Percentiles rank a stretch among this genome's conserved stretches.
These are phyloP conservation scores for Centrapalus pauciflorus DNA, from an alignment of 129 eudicot species.

Conservation along the genomic window DNA sequence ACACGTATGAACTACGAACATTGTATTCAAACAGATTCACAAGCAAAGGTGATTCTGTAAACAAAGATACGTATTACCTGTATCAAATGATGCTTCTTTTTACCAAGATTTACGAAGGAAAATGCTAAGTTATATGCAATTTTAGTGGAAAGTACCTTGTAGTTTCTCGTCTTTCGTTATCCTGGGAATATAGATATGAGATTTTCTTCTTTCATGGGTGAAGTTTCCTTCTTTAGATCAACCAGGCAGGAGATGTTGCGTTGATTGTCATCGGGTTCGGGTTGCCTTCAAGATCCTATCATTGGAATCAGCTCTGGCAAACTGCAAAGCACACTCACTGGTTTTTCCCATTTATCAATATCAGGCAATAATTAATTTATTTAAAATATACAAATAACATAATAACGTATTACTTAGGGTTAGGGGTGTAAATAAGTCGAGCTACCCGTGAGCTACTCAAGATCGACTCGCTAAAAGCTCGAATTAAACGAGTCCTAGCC, in stretches of 20 bases:
- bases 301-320: too few species aligned
- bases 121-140: not conserved
- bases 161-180: constrained; percentile 7
- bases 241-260: constrained; percentile 14
- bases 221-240: constrained; percentile 10
- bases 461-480: too few species aligned
- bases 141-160: constrained; percentile 8
- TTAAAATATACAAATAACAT: too few species aligned
- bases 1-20: not conserved
- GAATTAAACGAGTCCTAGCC: too few species aligned
- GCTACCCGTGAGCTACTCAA: too few species aligned
- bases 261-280: constrained; percentile 22
- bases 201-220: constrained; percentile 17
- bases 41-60: not conserved
- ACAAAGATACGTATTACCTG: not conserved
- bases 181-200: constrained; percentile 18
- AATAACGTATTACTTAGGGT: too few species aligned
- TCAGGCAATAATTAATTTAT: too few species aligned
- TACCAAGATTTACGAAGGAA: not conserved
- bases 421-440: too few species aligned
- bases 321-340: too few species aligned
- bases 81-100: not conserved
- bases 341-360: too few species aligned
- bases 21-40: not conserved
- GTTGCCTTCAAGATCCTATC: not conserved